A percentile compares a stretch with the other conserved stretches of the same genome.
Evolutionary conservation across 768 basidiomycete species (phyloP).

Genomic region (Rickenella mellea): DNA sequence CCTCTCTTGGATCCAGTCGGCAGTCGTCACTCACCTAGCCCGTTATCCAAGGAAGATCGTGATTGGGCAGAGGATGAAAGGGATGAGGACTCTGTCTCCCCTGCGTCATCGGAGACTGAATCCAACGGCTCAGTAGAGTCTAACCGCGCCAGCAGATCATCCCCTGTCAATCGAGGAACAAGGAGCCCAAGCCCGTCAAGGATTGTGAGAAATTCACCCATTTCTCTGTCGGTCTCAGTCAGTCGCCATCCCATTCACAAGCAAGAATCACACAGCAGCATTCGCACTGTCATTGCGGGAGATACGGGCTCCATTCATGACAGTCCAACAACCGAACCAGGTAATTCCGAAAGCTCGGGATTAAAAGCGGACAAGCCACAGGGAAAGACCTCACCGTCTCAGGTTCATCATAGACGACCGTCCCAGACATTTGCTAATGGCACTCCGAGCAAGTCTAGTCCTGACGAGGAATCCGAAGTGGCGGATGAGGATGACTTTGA

Average conservation of each 20-base stretch:
- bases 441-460: background rate
- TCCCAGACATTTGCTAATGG: conserved; percentile 13
- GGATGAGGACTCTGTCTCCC: conserved; percentile 44
- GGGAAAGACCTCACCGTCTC: no score
- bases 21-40: background rate
- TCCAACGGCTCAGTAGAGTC: conserved; percentile 26
- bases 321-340: no score
- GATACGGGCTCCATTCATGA: conserved; percentile 23
- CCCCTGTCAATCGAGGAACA: background rate
- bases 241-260: no score
- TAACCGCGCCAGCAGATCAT: background rate
- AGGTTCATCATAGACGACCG: background rate
- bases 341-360: conserved; percentile 25
- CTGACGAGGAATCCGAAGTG: background rate
- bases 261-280: conserved; percentile 55
- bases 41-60: conserved; percentile 14
- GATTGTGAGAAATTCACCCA: no score
- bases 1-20: no score
- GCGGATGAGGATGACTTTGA: background rate
- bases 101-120: conserved; percentile 55
- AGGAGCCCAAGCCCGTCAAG: background rate
- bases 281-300: conserved; percentile 58
- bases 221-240: no score
- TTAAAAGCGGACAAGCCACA: conserved; percentile 11
- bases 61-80: conserved; percentile 31